Base-by-base conservation (phyloP, 2,329 filamentous ascomycete species). In the Fusarium irregulare region DNA sequence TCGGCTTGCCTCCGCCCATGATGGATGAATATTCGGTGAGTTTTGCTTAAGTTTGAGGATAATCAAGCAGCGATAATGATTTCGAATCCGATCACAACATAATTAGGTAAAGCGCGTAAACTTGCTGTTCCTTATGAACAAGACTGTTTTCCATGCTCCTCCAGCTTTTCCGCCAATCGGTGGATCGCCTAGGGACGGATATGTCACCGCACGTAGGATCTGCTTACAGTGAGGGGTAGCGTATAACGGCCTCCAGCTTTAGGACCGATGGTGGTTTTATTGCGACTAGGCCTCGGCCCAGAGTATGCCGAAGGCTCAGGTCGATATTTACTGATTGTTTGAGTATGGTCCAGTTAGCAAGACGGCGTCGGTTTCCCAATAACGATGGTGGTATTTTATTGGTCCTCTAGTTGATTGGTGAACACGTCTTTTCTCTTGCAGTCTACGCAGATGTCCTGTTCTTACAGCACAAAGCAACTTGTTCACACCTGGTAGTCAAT, bases 1-100 rank as follows among this genome's bases (percentile, higher is more conserved):
- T 55, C 0, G 71, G 70, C 7, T 73, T 42, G 34, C 12, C 13
- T 30, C 16, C 14, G 13, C 44, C 44, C 44, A 46, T 46, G 23
- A 25, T 13, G 21, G 0, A 18, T 25, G 40, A 4, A 21, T 44
- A 23, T 14, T 7, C 4, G 21, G 6, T 18, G 7, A 3, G 14
- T 6, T 21, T 14, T 23, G 16, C 3, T 12, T 5, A 3, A 27
- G 11, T 46, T 4, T 46, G 23, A n/a, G 34, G 34, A n/a, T n/a
- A n/a, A n/a, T 0, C 18, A 37, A 44, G 7, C 2, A 23, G n/a
- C 4, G 21, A 16, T 1, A 4, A 21, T 21, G 4, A 10, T 6
- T 44, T 16, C 14, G 7, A 21, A 6, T 0, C 14, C 5, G 9
- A 0, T 37, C 2, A 11, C 21, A 16, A 2, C 14, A 16, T 44